These are phyloP conservation scores for Globisporangium nodosum DNA, from an alignment of 352 stramenopile genomes.

Conservation along the genomic window DNA sequence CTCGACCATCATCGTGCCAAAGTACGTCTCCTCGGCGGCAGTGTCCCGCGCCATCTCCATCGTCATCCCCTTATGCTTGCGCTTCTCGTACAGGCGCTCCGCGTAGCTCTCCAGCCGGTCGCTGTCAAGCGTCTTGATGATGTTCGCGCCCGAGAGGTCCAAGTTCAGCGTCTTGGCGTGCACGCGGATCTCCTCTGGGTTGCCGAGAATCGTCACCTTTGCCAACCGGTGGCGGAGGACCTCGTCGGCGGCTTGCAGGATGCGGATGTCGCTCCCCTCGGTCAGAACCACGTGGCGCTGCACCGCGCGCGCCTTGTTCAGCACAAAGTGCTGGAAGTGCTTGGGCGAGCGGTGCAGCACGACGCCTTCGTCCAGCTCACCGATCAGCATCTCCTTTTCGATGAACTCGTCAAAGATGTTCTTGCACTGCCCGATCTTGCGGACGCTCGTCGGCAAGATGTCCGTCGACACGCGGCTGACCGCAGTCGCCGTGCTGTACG, in stretches of 20 bases:
- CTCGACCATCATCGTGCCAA: constrained; percentile 86
- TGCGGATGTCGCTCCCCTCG: constrained; percentile 74
- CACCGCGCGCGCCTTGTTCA: constrained; percentile 62
- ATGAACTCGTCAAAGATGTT: constrained; percentile 63
- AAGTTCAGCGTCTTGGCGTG: constrained; percentile 65
- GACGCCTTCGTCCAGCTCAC: constrained; percentile 55
- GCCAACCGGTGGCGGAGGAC: constrained; percentile 56
- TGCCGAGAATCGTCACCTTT: constrained; percentile 74
- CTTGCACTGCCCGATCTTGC: constrained; percentile 68
- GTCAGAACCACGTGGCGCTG: constrained; percentile 82
- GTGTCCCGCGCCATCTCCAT: constrained; percentile 46
- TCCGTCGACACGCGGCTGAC: constrained; percentile 58
- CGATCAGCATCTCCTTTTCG: constrained; percentile 58
- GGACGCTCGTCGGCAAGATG: constrained; percentile 60
- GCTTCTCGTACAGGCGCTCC: constrained; percentile 59
- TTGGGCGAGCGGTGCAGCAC: constrained; percentile 67
- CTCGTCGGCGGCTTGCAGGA: constrained; percentile 78
- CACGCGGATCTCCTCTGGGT: constrained; percentile 59
- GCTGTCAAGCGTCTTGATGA: constrained; percentile 50
- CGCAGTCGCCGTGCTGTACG: constrained; percentile 50
- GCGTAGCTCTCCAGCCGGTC: constrained; percentile 54
- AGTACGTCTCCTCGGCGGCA: constrained; percentile 69
- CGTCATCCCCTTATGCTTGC: constrained; percentile 83
- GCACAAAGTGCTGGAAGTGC: constrained; percentile 85
- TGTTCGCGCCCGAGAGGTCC: constrained; percentile 51